Conservation (phyloP, 345 rosid species). For the Syzygium grande region DNA sequence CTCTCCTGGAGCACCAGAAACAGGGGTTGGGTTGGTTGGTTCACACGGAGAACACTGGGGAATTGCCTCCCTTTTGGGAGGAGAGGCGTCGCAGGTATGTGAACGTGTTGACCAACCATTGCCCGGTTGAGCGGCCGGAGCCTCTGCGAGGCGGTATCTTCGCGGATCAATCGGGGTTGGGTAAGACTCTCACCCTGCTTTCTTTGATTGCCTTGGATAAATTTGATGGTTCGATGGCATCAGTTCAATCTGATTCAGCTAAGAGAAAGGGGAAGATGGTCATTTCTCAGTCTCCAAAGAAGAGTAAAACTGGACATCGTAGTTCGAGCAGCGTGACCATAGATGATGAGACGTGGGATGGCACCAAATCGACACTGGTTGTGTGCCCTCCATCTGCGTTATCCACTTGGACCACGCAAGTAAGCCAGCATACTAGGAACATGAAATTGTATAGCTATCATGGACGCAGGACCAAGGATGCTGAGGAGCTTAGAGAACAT, state of each 20-base stretch:
- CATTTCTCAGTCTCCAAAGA: slow-evolving; percentile 20
- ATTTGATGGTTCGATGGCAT: neutral
- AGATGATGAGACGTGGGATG: neutral
- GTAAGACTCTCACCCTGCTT: slow-evolving; percentile 78
- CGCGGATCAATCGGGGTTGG: slow-evolving; percentile 87
- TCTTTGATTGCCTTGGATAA: slow-evolving; percentile 77
- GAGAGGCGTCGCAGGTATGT: slow-evolving; percentile 47
- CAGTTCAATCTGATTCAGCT: neutral
- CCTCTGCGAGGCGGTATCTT: slow-evolving; percentile 69
- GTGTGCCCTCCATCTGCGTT: slow-evolving; percentile 80
- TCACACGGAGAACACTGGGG: slow-evolving; percentile 46
- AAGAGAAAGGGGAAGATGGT: slow-evolving; percentile 40
- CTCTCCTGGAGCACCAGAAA: slow-evolving; percentile 60
- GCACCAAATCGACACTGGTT: slow-evolving; percentile 44
- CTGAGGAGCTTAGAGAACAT: slow-evolving; percentile 48
- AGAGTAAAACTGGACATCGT: slow-evolving; percentile 10
- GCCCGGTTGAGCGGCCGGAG: slow-evolving; percentile 21
- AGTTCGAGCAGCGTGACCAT: neutral
- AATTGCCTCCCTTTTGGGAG: slow-evolving; percentile 88
- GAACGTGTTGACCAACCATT: slow-evolving; percentile 36
- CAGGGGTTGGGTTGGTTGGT: slow-evolving; percentile 77
- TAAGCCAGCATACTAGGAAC: slow-evolving; percentile 65
- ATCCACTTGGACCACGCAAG: slow-evolving; percentile 68
- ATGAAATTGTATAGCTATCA: slow-evolving; percentile 60
- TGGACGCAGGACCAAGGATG: slow-evolving; percentile 54